Conservation (phyloP, 164 flowering plant species). For the Protea cynaroides region DNA sequence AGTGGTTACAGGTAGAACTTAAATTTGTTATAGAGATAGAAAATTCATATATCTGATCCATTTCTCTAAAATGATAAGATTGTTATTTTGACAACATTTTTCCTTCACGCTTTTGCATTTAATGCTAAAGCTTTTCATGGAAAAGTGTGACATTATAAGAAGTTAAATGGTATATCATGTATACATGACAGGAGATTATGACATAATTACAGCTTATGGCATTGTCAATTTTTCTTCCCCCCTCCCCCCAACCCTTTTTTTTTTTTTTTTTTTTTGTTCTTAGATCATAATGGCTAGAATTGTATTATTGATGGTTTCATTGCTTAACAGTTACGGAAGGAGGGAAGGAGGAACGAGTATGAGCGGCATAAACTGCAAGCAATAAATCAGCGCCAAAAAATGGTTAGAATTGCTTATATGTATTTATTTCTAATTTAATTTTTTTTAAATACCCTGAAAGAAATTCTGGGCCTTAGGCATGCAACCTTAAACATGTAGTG, state of each 20-base stretch:
- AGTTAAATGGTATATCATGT: too few species aligned
- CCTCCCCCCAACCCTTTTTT: too few species aligned
- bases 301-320: slow-evolving; percentile 3
- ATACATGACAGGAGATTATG: too few species aligned
- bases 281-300: not conserved
- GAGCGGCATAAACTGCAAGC: slow-evolving; percentile 96
- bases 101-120: not conserved
- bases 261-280: not conserved
- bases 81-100: not conserved
- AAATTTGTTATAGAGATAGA: too few species aligned
- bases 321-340: slow-evolving; percentile 69
- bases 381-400: slow-evolving; percentile 91
- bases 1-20: too few species aligned
- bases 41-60: too few species aligned
- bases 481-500: too few species aligned
- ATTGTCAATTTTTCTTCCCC: too few species aligned
- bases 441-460: too few species aligned
- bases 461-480: too few species aligned
- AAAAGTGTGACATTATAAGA: too few species aligned
- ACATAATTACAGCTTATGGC: too few species aligned
- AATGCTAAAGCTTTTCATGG: not conserved
- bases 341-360: slow-evolving; percentile 92
- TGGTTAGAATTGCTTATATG: slow-evolving; percentile 46
- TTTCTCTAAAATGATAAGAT: not conserved
- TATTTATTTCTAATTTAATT: slow-evolving; percentile 3